Evolutionary conservation across 495 filamentous ascomycete genomes (phyloP).

Genomic region (Penicillium tannophilum): DNA sequence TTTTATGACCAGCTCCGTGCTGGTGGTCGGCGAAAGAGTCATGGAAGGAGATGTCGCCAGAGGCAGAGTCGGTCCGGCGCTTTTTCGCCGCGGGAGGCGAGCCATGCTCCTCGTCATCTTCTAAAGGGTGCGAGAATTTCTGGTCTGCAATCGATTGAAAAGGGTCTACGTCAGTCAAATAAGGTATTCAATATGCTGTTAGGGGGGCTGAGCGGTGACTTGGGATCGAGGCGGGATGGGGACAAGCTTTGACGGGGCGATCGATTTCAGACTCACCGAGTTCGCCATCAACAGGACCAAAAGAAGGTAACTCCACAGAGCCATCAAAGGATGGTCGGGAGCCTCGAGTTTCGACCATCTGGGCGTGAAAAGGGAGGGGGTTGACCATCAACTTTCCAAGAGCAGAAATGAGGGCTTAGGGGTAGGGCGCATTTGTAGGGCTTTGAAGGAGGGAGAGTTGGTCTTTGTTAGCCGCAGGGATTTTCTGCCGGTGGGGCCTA

Average conservation of each 20-base stretch:
- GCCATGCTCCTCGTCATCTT: constrained; percentile 40
- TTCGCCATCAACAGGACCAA: constrained; percentile 30
- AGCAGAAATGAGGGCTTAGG: constrained; percentile 59
- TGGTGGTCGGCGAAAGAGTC: constrained; percentile 26
- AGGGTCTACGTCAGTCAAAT: not conserved
- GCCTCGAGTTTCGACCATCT: constrained; percentile 40
- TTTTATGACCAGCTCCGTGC: constrained; percentile 37
- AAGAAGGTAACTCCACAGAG: constrained; percentile 34
- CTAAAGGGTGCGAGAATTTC: constrained; percentile 36
- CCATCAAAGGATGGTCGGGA: constrained; percentile 35
- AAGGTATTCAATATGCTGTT: not conserved
- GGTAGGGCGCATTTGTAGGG: constrained; percentile 49
- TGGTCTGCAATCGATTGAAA: constrained; percentile 14
- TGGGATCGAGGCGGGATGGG: not conserved
- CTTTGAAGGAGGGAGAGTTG: constrained; percentile 23
- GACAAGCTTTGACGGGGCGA: constrained; percentile 7
- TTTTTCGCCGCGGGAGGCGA: constrained; percentile 47
- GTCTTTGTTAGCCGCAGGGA: constrained; percentile 18
- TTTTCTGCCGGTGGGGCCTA: constrained; percentile 27
- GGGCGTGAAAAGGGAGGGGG: constrained; percentile 24
- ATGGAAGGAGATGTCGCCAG: constrained; percentile 26
- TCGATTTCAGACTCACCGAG: constrained; percentile 37
- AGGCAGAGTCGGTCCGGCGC: constrained; percentile 40
- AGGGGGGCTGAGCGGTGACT: not conserved
- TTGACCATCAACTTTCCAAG: constrained; percentile 43